phyloP scores from a whole-genome alignment of 176 grass and related monocot species.

The Luzula sylvatica region DNA sequence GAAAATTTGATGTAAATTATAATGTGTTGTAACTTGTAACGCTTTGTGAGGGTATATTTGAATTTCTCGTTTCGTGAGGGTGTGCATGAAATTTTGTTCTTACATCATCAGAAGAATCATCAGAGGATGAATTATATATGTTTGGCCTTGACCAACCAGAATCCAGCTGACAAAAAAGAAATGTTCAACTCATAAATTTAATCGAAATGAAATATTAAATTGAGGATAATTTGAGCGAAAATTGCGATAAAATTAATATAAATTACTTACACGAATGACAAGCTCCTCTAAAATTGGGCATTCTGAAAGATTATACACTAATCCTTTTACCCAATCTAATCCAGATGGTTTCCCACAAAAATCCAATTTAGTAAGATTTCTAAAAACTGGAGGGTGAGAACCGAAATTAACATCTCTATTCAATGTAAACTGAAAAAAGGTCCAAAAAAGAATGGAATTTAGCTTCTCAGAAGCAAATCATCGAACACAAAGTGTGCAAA shows the following conservation, averaged over 20 bases:
- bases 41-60: too few relatives aligned
- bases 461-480: background rate
- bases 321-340: background rate
- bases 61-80: too few relatives aligned
- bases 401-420: background rate
- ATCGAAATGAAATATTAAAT: too few relatives aligned
- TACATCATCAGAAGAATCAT: background rate
- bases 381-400: background rate
- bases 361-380: background rate
- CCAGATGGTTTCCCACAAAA: conserved; percentile 2
- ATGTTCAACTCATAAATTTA: too few relatives aligned
- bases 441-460: background rate
- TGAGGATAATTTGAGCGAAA: too few relatives aligned
- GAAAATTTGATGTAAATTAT: too few relatives aligned
- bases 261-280: background rate
- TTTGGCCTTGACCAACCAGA: background rate
- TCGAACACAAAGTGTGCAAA: background rate
- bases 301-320: background rate
- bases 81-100: background rate
- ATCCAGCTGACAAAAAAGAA: background rate
- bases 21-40: too few relatives aligned
- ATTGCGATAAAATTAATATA: too few relatives aligned
- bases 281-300: conserved; percentile 9
- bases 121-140: too few relatives aligned
- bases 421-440: conserved; percentile 7